Conservation (phyloP, 2,329 filamentous ascomycete genomes). For the Hirsutella minnesotensis region DNA sequence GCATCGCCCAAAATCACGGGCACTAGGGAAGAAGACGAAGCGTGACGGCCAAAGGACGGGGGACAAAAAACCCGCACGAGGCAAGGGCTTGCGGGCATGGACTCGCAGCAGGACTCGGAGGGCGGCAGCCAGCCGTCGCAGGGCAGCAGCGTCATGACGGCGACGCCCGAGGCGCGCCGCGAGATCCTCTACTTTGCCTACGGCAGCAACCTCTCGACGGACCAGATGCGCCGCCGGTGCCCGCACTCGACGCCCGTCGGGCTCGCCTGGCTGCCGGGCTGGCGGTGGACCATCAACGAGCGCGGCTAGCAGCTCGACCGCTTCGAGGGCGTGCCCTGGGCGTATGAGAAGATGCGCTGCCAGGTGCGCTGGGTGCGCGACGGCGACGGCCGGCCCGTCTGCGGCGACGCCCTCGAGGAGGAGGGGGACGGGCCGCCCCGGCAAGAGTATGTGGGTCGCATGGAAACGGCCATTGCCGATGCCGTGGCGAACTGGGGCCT, state of each 20-base stretch:
- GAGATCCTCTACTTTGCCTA: slow-evolving; percentile 55
- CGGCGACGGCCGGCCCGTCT: slow-evolving; percentile 32
- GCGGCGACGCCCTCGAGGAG: slow-evolving; percentile 41
- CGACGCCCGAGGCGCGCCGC: slow-evolving; percentile 19
- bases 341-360: slow-evolving; percentile 40
- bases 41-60: too few species aligned
- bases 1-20: too few species aligned
- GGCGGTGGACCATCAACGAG: slow-evolving; percentile 54
- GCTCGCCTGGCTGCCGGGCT: slow-evolving; percentile 42
- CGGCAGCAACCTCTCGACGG: slow-evolving; percentile 55
- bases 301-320: slow-evolving; percentile 53
- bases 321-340: slow-evolving; percentile 51
- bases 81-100: not conserved
- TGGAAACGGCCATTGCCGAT: slow-evolving; percentile 53
- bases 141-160: slow-evolving; percentile 22
- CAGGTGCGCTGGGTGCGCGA: slow-evolving; percentile 18
- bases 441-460: slow-evolving; percentile 48
- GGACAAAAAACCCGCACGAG: too few species aligned
- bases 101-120: not conserved
- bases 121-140: slow-evolving; percentile 14
- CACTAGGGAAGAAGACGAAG: too few species aligned
- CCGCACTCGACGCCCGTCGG: slow-evolving; percentile 43
- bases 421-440: slow-evolving; percentile 27
- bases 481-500: slow-evolving; percentile 40
- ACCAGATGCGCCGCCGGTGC: slow-evolving; percentile 54